Evolutionary conservation across 2,329 filamentous ascomycete genomes (phyloP).

Genomic region (Penicillium sp.): DNA sequence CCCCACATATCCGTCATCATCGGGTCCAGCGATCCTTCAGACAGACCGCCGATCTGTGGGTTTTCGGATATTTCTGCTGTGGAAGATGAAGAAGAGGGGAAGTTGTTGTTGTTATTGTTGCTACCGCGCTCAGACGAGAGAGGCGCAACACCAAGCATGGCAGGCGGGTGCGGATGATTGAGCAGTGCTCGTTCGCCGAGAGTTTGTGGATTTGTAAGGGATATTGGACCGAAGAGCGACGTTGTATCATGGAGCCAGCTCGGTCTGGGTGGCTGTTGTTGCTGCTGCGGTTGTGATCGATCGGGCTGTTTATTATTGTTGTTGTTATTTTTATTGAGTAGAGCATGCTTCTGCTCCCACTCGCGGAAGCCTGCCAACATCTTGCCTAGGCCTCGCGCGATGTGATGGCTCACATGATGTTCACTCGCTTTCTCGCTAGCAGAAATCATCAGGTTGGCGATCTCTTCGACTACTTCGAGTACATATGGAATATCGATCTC

Average conservation of each 20-base stretch:
- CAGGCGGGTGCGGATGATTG: conserved; percentile 28
- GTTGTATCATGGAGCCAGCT: conserved; percentile 22
- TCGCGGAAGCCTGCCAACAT: conserved; percentile 39
- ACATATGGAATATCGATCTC: conserved; percentile 33
- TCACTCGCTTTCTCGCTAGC: conserved; percentile 37
- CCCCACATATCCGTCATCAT: conserved; percentile 41
- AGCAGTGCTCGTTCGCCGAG: conserved; percentile 34
- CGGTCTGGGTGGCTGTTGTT: conserved; percentile 16
- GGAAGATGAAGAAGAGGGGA: conserved; percentile 16
- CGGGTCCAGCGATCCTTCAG: conserved; percentile 35
- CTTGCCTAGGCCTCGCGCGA: conserved; percentile 35
- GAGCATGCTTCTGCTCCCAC: conserved; percentile 33
- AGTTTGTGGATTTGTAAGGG: conserved; percentile 34
- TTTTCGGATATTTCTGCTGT: conserved; percentile 21
- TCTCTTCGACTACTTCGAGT: conserved; percentile 30
- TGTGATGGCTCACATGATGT: conserved; percentile 39
- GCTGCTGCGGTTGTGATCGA: conserved; percentile 21
- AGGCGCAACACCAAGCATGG: conserved; percentile 34
- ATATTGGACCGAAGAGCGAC: conserved; percentile 34
- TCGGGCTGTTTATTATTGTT: background rate
- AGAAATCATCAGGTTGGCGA: conserved; percentile 36
- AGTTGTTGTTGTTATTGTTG: conserved; percentile 21
- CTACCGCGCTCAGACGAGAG: conserved; percentile 34
- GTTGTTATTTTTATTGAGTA: conserved; percentile 1
- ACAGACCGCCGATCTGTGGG: conserved; percentile 23